Conservation (phyloP, 2,329 filamentous ascomycete genomes). For the Trichoderma afroharzianum region DNA sequence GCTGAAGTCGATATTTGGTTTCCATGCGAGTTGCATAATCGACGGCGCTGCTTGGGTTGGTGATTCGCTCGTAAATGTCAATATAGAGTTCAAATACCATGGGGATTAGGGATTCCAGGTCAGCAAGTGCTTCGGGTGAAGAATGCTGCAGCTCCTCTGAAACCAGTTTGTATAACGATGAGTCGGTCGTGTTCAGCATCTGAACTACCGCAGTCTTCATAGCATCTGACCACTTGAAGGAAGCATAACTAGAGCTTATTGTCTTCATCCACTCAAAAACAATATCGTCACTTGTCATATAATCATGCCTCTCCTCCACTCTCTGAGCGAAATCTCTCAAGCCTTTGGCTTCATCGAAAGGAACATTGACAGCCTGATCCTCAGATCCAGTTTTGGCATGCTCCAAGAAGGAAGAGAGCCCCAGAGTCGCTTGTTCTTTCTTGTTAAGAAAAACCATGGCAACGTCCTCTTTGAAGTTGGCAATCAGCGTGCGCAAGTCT, state of each 20-base stretch:
- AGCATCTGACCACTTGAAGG: slow-evolving; percentile 54
- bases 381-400: slow-evolving; percentile 57
- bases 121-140: slow-evolving; percentile 26
- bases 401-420: slow-evolving; percentile 60
- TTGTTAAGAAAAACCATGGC: slow-evolving; percentile 52
- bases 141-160: slow-evolving; percentile 38
- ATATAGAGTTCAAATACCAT: slow-evolving; percentile 62
- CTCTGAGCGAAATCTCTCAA: slow-evolving; percentile 49
- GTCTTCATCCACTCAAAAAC: slow-evolving; percentile 55
- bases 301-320: slow-evolving; percentile 41
- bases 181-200: slow-evolving; percentile 52
- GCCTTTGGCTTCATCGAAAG: slow-evolving; percentile 52
- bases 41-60: slow-evolving; percentile 53
- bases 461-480: slow-evolving; percentile 50
- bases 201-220: slow-evolving; percentile 57
- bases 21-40: slow-evolving; percentile 47
- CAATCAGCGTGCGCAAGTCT: slow-evolving; percentile 48
- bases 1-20: slow-evolving; percentile 46
- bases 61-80: slow-evolving; percentile 57
- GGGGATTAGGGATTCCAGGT: slow-evolving; percentile 46
- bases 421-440: slow-evolving; percentile 49
- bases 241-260: slow-evolving; percentile 49
- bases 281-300: slow-evolving; percentile 55
- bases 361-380: slow-evolving; percentile 43
- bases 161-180: slow-evolving; percentile 47